phyloP scores from a whole-genome alignment of 2,329 filamentous ascomycete species.

The Pseudodiploospora longispora region DNA sequence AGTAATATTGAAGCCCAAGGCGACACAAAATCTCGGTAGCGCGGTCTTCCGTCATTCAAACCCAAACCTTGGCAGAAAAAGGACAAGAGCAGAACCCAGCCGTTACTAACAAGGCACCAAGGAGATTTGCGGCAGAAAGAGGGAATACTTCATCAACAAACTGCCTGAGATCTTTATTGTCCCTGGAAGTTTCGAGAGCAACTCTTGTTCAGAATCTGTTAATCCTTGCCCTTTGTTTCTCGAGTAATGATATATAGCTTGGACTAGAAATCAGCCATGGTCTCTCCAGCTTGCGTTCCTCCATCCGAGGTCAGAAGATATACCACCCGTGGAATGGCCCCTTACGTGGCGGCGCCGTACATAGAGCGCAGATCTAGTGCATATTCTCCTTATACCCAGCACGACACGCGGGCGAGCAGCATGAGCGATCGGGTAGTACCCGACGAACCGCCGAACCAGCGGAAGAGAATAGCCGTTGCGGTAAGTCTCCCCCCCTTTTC shows the following conservation, averaged over 20 bases:
- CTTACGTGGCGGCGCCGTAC: constrained; percentile 10
- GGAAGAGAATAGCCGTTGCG: constrained; percentile 52
- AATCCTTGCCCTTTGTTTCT: no score
- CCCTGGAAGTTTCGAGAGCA: no score
- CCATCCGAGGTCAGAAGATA: constrained; percentile 11
- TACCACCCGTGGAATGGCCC: constrained; percentile 9
- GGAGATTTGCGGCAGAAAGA: no score
- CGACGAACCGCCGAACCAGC: constrained; percentile 35
- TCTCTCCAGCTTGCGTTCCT: constrained; percentile 10
- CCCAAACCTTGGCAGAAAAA: no score
- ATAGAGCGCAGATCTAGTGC: constrained; percentile 9
- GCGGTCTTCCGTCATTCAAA: constrained; percentile 1
- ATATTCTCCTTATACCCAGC: constrained; percentile 1
- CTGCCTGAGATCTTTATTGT: no score
- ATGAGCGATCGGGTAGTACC: constrained; percentile 10
- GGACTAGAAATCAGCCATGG: constrained; percentile 8
- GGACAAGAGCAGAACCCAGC: no score
- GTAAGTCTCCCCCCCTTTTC: constrained; percentile 30
- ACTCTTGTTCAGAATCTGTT: no score
- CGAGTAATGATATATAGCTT: no score
- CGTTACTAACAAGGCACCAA: no score
- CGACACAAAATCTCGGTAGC: constrained; percentile 7
- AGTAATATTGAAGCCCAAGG: constrained; percentile 5
- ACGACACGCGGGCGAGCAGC: constrained; percentile 6
- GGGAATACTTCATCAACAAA: no score